Conservation (phyloP, 2,329 filamentous ascomycete genomes). For the Conoideocrella luteorostrata region DNA sequence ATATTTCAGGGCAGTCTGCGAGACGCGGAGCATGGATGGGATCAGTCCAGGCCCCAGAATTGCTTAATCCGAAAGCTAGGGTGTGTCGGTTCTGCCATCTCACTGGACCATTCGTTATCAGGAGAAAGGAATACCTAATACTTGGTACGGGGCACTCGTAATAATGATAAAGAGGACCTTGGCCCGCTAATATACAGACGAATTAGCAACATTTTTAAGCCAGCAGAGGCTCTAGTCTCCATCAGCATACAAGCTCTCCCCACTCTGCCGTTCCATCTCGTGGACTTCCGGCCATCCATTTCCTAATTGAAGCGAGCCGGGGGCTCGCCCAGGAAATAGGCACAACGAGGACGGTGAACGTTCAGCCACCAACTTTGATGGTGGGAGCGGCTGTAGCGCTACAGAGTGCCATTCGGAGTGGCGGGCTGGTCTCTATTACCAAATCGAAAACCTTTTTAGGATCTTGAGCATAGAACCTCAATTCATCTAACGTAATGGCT, state of each 20-base stretch:
- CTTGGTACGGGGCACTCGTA: too few relatives aligned
- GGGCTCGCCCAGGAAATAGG: not conserved
- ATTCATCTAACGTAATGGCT: constrained; percentile 41
- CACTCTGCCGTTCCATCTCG: not conserved
- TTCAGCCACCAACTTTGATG: not conserved
- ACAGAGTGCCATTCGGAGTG: not conserved
- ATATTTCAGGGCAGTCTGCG: constrained; percentile 3
- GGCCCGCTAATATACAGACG: constrained; percentile 6
- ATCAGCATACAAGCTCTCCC: too few relatives aligned
- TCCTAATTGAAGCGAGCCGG: not conserved
- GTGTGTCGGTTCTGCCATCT: constrained; percentile 1
- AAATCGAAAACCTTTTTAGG: constrained; percentile 35
- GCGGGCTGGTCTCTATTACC: constrained; percentile 34
- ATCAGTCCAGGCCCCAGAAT: constrained; percentile 1
- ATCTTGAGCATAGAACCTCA: constrained; percentile 21
- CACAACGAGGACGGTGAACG: not conserved
- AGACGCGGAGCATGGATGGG: not conserved
- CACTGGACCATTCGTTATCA: constrained; percentile 14
- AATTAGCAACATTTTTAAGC: not conserved
- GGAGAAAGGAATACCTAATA: constrained; percentile 29
- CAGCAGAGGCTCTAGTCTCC: too few relatives aligned
- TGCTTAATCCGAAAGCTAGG: constrained; percentile 5
- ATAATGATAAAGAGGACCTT: constrained; percentile 25
- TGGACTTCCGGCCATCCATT: constrained; percentile 1
- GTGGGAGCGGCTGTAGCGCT: constrained; percentile 5